A percentile compares a stretch with the other conserved stretches of the same genome.
phyloP scores from a whole-genome alignment of 345 rosid species.

The Excoecaria agallocha region DNA sequence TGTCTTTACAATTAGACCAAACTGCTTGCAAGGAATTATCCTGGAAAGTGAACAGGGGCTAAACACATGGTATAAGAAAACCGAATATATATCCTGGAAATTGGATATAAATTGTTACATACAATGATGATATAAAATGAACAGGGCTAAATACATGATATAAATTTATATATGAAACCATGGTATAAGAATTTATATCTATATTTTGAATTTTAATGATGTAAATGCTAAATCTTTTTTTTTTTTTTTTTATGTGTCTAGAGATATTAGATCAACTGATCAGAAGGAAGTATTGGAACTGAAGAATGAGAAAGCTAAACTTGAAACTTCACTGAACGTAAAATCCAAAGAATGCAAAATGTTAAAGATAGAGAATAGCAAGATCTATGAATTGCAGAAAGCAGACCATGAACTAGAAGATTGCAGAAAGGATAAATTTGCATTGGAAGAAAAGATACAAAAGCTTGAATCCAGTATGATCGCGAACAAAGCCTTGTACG shows the following conservation, averaged over 20 bases:
- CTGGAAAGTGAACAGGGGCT: slow-evolving; percentile 33
- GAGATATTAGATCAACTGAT: too few species aligned
- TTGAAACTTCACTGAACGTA: slow-evolving; percentile 29
- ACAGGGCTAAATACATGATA: too few species aligned
- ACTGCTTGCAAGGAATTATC: slow-evolving; percentile 87
- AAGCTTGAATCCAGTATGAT: slow-evolving; percentile 29
- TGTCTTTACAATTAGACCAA: slow-evolving; percentile 37
- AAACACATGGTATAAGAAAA: too few species aligned
- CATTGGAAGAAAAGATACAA: slow-evolving; percentile 41
- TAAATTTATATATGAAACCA: too few species aligned
- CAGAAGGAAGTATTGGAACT: slow-evolving; percentile 29
- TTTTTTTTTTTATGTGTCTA: too few species aligned
- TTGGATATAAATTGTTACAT: too few species aligned
- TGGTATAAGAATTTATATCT: too few species aligned
- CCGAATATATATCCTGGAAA: too few species aligned
- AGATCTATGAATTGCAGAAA: slow-evolving; percentile 35
- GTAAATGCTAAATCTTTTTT: too few species aligned
- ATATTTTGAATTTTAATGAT: too few species aligned
- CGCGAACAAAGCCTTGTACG: slow-evolving; percentile 26
- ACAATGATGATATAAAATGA: too few species aligned
- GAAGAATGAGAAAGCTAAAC: slow-evolving; percentile 39
- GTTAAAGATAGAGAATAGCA: slow-evolving; percentile 40
- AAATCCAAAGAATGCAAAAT: slow-evolving; percentile 33
- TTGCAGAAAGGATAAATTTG: slow-evolving; percentile 25
- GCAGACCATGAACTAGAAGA: slow-evolving; percentile 39